phyloP scores from a whole-genome alignment of 345 rosid species.

The Excoecaria agallocha region DNA sequence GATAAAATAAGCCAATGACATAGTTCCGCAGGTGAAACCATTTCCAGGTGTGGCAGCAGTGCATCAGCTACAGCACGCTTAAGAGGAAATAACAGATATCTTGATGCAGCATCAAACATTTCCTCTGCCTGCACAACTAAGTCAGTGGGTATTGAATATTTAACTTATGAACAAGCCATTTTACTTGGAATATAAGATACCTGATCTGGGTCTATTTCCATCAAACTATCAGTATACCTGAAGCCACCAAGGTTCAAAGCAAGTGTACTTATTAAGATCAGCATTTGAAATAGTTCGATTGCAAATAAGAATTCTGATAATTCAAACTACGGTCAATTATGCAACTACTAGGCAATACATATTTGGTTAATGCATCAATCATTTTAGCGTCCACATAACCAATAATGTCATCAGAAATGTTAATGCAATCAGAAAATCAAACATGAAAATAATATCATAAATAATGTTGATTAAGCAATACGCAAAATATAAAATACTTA shows the following conservation, averaged over 20 bases:
- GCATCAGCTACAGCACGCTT: slow-evolving; percentile 97
- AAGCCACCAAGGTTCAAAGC: slow-evolving; percentile 28
- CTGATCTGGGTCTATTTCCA: slow-evolving; percentile 77
- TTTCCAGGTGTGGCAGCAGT: slow-evolving; percentile 73
- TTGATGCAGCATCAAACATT: slow-evolving; percentile 94
- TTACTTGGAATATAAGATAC: slow-evolving; percentile 34
- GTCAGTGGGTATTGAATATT: slow-evolving; percentile 10
- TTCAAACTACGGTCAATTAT: slow-evolving; percentile 13
- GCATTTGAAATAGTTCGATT: slow-evolving; percentile 3
- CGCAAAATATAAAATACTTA: slow-evolving; percentile 37
- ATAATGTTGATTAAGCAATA: slow-evolving; percentile 4
- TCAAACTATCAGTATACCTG: slow-evolving; percentile 96
- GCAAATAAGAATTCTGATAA: not conserved
- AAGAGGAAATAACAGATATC: slow-evolving; percentile 87
- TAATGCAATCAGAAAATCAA: slow-evolving; percentile 3
- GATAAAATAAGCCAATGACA: slow-evolving; percentile 89
- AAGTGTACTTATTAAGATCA: slow-evolving; percentile 13
- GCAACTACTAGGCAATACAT: not conserved
- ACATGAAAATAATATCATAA: not conserved
- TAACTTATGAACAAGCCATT: slow-evolving; percentile 11
- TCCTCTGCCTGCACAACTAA: slow-evolving; percentile 70
- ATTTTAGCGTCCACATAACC: slow-evolving; percentile 9
- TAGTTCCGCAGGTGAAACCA: slow-evolving; percentile 74
- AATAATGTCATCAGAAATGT: not conserved
- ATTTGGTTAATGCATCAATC: not conserved